A percentile compares a stretch with the other conserved stretches of the same genome.
Evolutionary conservation across 2,329 filamentous ascomycete species (phyloP).

Genomic region (Volutella citrinella): DNA sequence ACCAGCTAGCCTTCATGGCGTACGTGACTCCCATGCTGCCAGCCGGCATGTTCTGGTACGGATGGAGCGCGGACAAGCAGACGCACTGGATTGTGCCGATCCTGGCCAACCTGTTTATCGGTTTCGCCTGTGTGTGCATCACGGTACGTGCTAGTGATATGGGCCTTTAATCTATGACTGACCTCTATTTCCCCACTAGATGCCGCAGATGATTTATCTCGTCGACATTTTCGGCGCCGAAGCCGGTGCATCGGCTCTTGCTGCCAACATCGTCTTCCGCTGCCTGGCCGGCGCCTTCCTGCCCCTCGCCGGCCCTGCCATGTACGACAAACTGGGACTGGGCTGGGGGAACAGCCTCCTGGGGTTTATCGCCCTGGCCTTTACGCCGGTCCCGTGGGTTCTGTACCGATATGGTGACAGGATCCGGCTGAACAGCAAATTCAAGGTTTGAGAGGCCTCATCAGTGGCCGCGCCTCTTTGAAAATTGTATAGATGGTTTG

Average conservation of each 20-base stretch:
- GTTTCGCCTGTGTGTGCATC: slow-evolving; percentile 38
- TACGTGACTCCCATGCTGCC: slow-evolving; percentile 51
- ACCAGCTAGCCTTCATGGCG: slow-evolving; percentile 52
- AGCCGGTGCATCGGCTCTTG: slow-evolving; percentile 18
- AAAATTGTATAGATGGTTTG: too few species aligned
- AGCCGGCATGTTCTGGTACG: slow-evolving; percentile 53
- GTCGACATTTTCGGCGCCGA: slow-evolving; percentile 17
- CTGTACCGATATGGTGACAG: too few species aligned
- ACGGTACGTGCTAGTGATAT: too few species aligned
- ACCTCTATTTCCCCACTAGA: too few species aligned
- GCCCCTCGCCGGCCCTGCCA: slow-evolving; percentile 49
- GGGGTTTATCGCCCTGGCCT: slow-evolving; percentile 40
- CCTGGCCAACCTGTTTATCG: slow-evolving; percentile 50
- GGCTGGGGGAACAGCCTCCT: slow-evolving; percentile 37
- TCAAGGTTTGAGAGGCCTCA: too few species aligned
- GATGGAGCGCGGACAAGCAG: slow-evolving; percentile 51
- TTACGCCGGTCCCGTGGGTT: slow-evolving; percentile 22
- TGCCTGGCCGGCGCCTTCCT: slow-evolving; percentile 58
- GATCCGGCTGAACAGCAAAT: too few species aligned
- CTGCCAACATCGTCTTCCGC: slow-evolving; percentile 29
- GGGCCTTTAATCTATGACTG: too few species aligned
- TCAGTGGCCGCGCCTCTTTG: too few species aligned
- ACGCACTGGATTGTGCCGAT: slow-evolving; percentile 58
- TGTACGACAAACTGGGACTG: slow-evolving; percentile 33
- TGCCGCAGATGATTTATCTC: slow-evolving; percentile 18